phyloP scores from a whole-genome alignment of 352 stramenopile genomes.

The Chrysophaeum taylorii region DNA sequence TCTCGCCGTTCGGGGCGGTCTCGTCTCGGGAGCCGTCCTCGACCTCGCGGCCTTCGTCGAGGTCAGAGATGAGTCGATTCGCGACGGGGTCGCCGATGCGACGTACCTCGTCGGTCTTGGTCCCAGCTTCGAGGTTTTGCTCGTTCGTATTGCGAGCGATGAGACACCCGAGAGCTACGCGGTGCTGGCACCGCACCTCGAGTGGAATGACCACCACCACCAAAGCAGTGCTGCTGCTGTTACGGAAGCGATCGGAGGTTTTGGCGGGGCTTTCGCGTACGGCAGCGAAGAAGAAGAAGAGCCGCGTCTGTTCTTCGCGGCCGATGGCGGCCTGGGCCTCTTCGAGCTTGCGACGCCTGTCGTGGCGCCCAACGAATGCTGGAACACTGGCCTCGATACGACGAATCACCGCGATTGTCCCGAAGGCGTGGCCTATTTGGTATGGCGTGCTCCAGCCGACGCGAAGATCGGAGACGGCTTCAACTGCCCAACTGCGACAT shows the following conservation, averaged over 20 bases:
- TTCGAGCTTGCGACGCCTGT: background rate
- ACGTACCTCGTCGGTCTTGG: background rate
- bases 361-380: background rate
- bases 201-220: too few species aligned
- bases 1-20: too few species aligned
- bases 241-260: too few species aligned
- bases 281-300: background rate
- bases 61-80: background rate
- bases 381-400: slow-evolving; percentile 4
- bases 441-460: too few species aligned
- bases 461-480: too few species aligned
- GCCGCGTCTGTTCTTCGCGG: background rate
- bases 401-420: too few species aligned
- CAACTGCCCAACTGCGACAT: too few species aligned
- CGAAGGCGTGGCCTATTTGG: too few species aligned
- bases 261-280: too few species aligned
- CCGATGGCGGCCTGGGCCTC: background rate
- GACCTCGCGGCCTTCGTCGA: background rate
- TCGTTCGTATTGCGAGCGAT: background rate
- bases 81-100: background rate
- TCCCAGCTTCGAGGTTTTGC: background rate
- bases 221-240: too few species aligned
- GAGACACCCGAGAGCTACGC: background rate
- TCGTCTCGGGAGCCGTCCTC: background rate
- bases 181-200: background rate